Base-by-base conservation (phyloP, 352 stramenopile genomes). In the Phytophthora uliginosa region DNA sequence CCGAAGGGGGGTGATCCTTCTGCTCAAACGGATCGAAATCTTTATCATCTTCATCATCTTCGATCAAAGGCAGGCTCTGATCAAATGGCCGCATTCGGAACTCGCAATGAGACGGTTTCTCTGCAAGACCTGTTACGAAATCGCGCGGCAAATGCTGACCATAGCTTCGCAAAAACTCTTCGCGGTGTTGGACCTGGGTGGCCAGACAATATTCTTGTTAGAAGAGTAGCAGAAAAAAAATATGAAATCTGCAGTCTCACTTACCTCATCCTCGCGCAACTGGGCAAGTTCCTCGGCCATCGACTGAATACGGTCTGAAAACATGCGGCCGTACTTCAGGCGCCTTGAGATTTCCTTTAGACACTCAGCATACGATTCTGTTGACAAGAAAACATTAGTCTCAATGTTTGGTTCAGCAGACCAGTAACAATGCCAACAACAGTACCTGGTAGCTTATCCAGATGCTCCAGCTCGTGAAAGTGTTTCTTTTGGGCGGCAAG, bases 1-100 rank as follows among this genome's bases (percentile, higher is more conserved):
- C 76, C 6, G 64, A 82, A 59, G 67, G 31, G 8, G 42, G 52
- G 7, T 64, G 66, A 48, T 75, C 71, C 26, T 80, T 85, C 18
- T 80, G 74, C 71, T 84, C 76, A 18, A 74, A 72, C 7, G 45
- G 52, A 28, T 70, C 60, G 34, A 78, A 77, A 28, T 66, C 60
- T 40, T 79, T 28, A 8, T 74, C 63, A 50, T 73, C 60, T 48
- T 95, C 71, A 24, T 79, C 67, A 51, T 42, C 36, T 70, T 82
- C 85, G 71, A 94, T 86, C 34, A 85, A 70, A n/a, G 89, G 89
- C 12, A 96, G 63, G 17, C 78, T 90, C 74, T 95, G 89, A 58
- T 97, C 90, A 74, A 94, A 97, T 26, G 90, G 90, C 15, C 88
- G 78, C 89, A 95, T 97, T 8, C 89, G 85, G 57, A 97, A 95